Evolutionary conservation across 2,329 filamentous ascomycete species (phyloP).

Genomic region (Knoxdaviesia proteae): DNA sequence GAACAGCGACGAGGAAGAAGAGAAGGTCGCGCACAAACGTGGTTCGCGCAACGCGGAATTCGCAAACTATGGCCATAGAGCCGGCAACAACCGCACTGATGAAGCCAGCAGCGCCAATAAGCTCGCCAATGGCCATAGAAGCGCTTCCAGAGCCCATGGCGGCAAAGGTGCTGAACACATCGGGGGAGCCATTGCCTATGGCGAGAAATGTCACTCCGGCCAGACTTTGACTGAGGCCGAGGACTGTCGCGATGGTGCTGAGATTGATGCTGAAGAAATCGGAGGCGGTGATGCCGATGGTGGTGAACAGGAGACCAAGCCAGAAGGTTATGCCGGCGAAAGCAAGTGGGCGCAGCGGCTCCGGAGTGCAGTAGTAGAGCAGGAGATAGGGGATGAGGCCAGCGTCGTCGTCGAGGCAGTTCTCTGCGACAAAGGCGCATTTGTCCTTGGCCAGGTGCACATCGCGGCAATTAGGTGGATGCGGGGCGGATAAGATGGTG

Average conservation of each 20-base stretch:
- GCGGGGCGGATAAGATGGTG: too few species aligned
- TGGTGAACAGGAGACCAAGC: conserved; percentile 81
- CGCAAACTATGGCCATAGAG: conserved; percentile 90
- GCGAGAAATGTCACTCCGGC: conserved; percentile 92
- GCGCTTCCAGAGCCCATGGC: conserved; percentile 94
- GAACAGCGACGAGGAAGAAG: conserved; percentile 76
- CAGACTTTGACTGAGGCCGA: conserved; percentile 89
- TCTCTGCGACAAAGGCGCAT: conserved; percentile 63
- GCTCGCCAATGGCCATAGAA: conserved; percentile 86
- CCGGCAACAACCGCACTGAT: conserved; percentile 93
- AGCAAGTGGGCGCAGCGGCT: conserved; percentile 49
- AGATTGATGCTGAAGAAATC: conserved; percentile 98
- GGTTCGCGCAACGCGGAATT: conserved; percentile 75
- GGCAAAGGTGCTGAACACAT: conserved; percentile 96
- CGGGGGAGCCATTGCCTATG: conserved; percentile 92
- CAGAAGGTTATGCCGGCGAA: conserved; percentile 61
- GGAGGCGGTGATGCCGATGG: conserved; percentile 91
- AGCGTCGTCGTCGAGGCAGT: conserved; percentile 78
- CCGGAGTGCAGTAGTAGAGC: conserved; percentile 72
- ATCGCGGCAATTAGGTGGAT: conserved; percentile 40
- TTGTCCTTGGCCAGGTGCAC: conserved; percentile 63
- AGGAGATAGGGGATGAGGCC: conserved; percentile 75
- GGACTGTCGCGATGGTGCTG: conserved; percentile 70
- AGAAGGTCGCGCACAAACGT: conserved; percentile 81
- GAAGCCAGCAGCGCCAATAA: conserved; percentile 87